Evolutionary conservation across 148 eudicot genomes (phyloP), one percentile per base, ranked within the genome.

Genomic region (Salicornia ramosissima): DNA sequence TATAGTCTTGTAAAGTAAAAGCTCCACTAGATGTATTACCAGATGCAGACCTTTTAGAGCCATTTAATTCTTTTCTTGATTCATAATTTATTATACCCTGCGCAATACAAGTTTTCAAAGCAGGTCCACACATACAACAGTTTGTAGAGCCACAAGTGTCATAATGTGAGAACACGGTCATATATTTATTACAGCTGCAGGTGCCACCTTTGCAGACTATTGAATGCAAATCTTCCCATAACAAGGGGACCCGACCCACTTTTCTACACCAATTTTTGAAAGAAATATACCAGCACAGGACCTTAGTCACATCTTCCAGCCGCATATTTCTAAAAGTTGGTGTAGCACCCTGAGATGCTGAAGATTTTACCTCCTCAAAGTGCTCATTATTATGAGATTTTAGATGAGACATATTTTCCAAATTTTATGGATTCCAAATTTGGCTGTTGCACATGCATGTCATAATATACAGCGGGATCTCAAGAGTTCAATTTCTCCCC

Each of bases 41-140:
- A 50, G 2, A 63, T 26, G 47, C 65, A 69, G 28, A 45, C 40
- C 65, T 34, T n/a, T 28, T 11, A 40, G 16, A 7, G 54, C 60
- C 42, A 31, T 9, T 49, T 34, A 75, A 68, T 39, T 49, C 46
- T 62, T 61, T 64, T 64, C 63, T 68, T 26, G 49, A 75, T 52
- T 66, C 71, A 21, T 40, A 36, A n/a, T 68, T 26, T 64, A 62
- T 58, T 46, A 61, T 43, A 62, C 64, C 73, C 43, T 19, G 18
- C 15, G 40, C 64, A 26, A 50, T 14, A 75, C 10, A 59, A 21
- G 52, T 60, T 64, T 53, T 64, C 26, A 74, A 39, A 49, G 80
- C 84, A 76, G 88, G 87, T 65, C 69, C 69, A 39, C 92, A 86
- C 15, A 81, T 56, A 60, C 49, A 31, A 67, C 90, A 87, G 51